Conservation (phyloP, 2,329 filamentous ascomycete genomes). For the Cladophialophora immunda region DNA sequence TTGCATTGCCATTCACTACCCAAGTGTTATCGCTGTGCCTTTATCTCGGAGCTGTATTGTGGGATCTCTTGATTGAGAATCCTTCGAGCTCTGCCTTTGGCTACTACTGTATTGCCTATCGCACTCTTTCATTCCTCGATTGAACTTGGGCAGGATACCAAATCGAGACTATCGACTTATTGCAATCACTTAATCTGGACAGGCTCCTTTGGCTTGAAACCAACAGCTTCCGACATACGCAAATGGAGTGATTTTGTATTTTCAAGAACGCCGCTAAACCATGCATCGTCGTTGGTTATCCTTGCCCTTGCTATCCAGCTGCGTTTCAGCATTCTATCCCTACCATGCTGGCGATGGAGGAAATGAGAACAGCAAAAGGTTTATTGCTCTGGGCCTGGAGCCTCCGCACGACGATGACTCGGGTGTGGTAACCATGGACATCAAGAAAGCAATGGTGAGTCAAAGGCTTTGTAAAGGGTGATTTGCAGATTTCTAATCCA, state of each 20-base stretch:
- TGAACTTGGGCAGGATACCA: conserved; percentile 33
- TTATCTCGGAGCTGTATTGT: conserved; percentile 3
- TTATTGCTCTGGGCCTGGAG: conserved; percentile 45
- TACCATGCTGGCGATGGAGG: conserved; percentile 43
- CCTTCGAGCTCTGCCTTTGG: conserved; percentile 18
- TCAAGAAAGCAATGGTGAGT: conserved; percentile 47
- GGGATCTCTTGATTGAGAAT: conserved; percentile 42
- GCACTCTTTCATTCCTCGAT: conserved; percentile 19
- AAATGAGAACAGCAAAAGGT: conserved; percentile 42
- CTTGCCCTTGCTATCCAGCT: conserved; percentile 36
- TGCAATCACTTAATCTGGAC: conserved; percentile 28
- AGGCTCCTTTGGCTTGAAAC: conserved; percentile 26
- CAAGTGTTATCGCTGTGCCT: conserved; percentile 13
- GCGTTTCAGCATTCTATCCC: conserved; percentile 54
- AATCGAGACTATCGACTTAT: conserved; percentile 12
- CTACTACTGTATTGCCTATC: conserved; percentile 9
- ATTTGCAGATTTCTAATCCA: conserved; percentile 7
- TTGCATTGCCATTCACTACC: conserved; percentile 4
- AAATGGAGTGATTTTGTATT: conserved; percentile 5
- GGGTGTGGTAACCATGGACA: conserved; percentile 46
- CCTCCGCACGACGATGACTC: conserved; percentile 38
- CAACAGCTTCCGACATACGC: background rate
- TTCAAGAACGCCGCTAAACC: conserved; percentile 10
- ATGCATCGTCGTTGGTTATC: conserved; percentile 41
- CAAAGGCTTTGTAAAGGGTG: background rate